phyloP scores from a whole-genome alignment of 768 basidiomycete species.

The Polyporus arcularius region DNA sequence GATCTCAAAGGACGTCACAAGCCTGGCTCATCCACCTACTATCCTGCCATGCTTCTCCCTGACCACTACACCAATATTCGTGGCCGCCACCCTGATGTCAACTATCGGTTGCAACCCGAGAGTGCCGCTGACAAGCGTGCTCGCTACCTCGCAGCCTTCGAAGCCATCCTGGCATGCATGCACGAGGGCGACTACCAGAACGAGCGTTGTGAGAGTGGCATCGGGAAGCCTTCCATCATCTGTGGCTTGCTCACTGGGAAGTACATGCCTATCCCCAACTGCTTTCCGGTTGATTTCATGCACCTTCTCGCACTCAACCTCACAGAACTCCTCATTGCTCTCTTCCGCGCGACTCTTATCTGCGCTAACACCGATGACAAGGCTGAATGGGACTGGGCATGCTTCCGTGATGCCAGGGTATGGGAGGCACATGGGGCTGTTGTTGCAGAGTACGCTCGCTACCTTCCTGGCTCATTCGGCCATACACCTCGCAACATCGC shows the following conservation, averaged over 20 bases:
- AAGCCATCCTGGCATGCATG: too few species aligned
- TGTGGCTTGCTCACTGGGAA: constrained; percentile 23
- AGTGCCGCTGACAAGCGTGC: neutral
- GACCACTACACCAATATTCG: constrained; percentile 15
- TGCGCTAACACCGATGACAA: constrained; percentile 26
- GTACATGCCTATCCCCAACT: constrained; percentile 27
- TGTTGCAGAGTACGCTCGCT: constrained; percentile 30
- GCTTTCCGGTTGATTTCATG: constrained; percentile 40
- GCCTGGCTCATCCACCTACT: constrained; percentile 31
- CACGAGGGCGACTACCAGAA: constrained; percentile 27
- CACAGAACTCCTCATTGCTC: constrained; percentile 31
- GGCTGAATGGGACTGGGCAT: constrained; percentile 29
- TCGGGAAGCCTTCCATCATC: constrained; percentile 39
- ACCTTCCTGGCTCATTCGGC: constrained; percentile 42
- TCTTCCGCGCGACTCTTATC: constrained; percentile 33
- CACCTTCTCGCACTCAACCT: constrained; percentile 40
- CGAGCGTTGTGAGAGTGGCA: constrained; percentile 32
- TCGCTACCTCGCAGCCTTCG: too few species aligned
- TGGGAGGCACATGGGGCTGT: constrained; percentile 40
- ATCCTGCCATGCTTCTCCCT: constrained; percentile 34
- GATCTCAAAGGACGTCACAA: constrained; percentile 31
- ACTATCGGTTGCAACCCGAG: neutral
- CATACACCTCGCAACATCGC: constrained; percentile 41
- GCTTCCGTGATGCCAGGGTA: constrained; percentile 1
- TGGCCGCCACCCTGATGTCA: constrained; percentile 35